Evolutionary conservation across 78 protist species (phyloP), one percentile per base, ranked within the genome.

Genomic region (Pelomyxa schiedti): DNA sequence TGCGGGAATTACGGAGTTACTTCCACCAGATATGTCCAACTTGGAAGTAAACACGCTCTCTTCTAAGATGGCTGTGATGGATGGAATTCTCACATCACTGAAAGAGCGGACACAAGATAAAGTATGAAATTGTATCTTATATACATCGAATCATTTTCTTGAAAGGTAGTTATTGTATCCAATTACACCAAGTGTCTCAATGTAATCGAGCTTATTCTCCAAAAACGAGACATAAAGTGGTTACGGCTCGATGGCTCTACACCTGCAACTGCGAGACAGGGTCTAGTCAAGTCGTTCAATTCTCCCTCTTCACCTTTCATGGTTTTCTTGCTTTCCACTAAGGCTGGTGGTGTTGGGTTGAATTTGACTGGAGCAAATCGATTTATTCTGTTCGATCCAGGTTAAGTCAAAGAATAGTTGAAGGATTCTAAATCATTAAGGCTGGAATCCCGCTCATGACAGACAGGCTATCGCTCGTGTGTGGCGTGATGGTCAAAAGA

Each of bases 301-400:
- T 41, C 26, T 63, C 42, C 77, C 36, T 7, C 81, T 0, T 52
- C 65, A 9, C 63, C 81, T 36, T 28, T 75, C 39, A 84, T 82
- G 42, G 90, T 85, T 8, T 85, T 85, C 39, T 43, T 85, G 7
- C 42, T 85, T n/a, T 85, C 89, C 0, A 52, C 89, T 2, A 85
- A 75, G 67, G 89, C 96, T 9, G 98, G 98, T 36, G 98, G 98
- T 36, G 83, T 82, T 41, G 98, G 98, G 1, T 72, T 95, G 38
- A 95, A 95, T 80, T 86, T 95, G 38, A 87, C 93, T 69, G 97
- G 98, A 9, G 98, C 94, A 24, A 95, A 87, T 84, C 81, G 96
- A 0, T 73, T 95, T 6, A 87, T 95, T 8, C 70, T 95, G 1
- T 92, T 66, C 78, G 98, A 95, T 70, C 92, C 95, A 3, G 98